Conservation (phyloP, 179 eudicot genomes). For the Spinacia oleracea region DNA sequence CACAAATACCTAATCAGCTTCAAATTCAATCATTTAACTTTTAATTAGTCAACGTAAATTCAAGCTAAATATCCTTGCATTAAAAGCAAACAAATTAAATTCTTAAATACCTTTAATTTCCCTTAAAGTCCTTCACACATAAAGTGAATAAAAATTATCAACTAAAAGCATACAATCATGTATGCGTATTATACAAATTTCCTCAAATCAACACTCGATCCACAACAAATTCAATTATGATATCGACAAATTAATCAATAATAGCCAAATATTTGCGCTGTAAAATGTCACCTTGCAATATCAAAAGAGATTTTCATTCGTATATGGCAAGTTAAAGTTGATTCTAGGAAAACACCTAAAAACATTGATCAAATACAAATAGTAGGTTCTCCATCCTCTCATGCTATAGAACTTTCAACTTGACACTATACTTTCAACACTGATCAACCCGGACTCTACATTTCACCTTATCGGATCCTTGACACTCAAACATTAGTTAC, state of each 20-base stretch:
- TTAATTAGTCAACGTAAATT: too few relatives aligned
- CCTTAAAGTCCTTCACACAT: too few relatives aligned
- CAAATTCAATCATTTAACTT: not conserved
- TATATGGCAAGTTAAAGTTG: conserved; percentile 59
- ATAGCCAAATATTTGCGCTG: too few relatives aligned
- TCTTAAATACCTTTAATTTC: too few relatives aligned
- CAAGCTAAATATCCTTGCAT: too few relatives aligned
- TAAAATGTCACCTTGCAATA: conserved; percentile 47
- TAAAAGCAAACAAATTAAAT: too few relatives aligned
- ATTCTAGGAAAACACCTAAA: conserved; percentile 73
- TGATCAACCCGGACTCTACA: not conserved
- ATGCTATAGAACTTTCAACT: not conserved
- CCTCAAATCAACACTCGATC: too few relatives aligned
- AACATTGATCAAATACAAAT: conserved; percentile 14
- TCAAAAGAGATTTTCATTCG: conserved; percentile 70
- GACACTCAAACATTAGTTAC: not conserved
- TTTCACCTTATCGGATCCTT: not conserved
- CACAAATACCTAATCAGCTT: not conserved
- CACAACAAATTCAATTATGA: too few relatives aligned
- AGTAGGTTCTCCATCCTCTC: not conserved
- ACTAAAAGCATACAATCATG: too few relatives aligned
- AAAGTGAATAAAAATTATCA: too few relatives aligned
- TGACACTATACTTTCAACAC: conserved; percentile 6
- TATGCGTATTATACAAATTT: too few relatives aligned
- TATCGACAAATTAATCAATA: too few relatives aligned